A percentile compares a stretch with the other conserved stretches of the same genome.
These are phyloP conservation scores for Aspergillus luchuensis DNA, from an alignment of 2,329 filamentous ascomycete species.

Conservation along the genomic window DNA sequence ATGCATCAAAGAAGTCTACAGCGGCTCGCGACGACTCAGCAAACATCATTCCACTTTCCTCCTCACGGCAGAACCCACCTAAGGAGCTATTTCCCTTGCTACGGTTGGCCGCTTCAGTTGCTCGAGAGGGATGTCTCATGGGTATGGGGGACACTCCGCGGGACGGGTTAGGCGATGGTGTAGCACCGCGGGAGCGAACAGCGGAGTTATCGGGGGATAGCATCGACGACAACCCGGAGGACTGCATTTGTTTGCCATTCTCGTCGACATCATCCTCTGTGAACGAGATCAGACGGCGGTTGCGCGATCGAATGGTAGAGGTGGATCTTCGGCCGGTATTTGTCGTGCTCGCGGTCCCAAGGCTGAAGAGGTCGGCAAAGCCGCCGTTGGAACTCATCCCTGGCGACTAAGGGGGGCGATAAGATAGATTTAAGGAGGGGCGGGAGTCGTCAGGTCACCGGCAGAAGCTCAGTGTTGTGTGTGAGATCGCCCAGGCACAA, in stretches of 20 bases:
- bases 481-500: constrained; percentile 35
- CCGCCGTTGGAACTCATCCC: constrained; percentile 48
- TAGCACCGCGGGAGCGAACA: constrained; percentile 43
- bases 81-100: constrained; percentile 28
- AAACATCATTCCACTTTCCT: constrained; percentile 26
- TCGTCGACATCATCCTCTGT: constrained; percentile 40
- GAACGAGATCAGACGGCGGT: constrained; percentile 47
- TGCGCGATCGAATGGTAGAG: constrained; percentile 48
- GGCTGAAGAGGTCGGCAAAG: constrained; percentile 39
- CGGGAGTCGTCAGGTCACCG: constrained; percentile 27
- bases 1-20: constrained; percentile 46
- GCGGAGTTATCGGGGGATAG: constrained; percentile 35
- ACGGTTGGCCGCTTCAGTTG: constrained; percentile 28
- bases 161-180: constrained; percentile 43
- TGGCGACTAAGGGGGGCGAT: constrained; percentile 23
- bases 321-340: constrained; percentile 35
- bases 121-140: constrained; percentile 40
- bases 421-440: constrained; percentile 20
- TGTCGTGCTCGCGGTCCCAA: constrained; percentile 36
- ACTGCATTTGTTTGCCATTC: constrained; percentile 24
- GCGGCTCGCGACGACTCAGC: constrained; percentile 30
- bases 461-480: constrained; percentile 23
- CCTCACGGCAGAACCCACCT: constrained; percentile 27
- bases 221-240: constrained; percentile 31
- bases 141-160: constrained; percentile 42